Evolutionary conservation across 495 filamentous ascomycete genomes (phyloP).

Genomic region (Aspergillus avenaceus): DNA sequence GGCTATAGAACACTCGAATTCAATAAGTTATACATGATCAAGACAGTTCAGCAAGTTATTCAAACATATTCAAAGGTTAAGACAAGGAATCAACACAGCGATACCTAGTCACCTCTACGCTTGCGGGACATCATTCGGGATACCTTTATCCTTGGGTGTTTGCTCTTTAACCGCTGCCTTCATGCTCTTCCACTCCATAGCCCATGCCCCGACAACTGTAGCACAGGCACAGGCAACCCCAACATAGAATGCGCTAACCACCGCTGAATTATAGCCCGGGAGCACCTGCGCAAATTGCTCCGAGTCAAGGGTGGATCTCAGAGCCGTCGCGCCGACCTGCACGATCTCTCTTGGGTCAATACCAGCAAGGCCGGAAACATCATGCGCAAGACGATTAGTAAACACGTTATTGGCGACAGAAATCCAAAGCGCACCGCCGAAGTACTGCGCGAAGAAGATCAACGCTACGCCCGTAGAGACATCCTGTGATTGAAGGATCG

Average conservation of each 20-base stretch:
- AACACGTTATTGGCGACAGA: conserved; percentile 9
- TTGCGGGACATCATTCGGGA: too few species aligned
- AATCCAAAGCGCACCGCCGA: conserved; percentile 58
- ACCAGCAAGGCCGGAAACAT: not conserved
- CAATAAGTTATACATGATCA: too few species aligned
- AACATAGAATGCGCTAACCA: not conserved
- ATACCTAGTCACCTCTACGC: too few species aligned
- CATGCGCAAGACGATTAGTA: not conserved
- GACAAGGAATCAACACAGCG: too few species aligned
- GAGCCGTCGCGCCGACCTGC: not conserved
- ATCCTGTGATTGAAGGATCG: conserved; percentile 51
- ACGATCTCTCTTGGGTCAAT: not conserved
- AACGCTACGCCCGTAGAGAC: conserved; percentile 59
- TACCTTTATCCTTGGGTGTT: too few species aligned
- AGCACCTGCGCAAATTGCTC: not conserved
- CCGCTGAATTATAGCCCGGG: not conserved
- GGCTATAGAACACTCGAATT: too few species aligned
- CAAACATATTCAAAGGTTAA: too few species aligned
- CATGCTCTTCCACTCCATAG: not conserved
- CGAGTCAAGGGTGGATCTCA: not conserved
- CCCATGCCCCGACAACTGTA: not conserved
- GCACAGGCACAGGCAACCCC: not conserved
- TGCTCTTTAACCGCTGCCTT: too few species aligned
- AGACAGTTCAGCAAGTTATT: too few species aligned
- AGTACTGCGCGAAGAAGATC: conserved; percentile 62